phyloP scores from a whole-genome alignment of 441 rosid species.

The Arabidopsis hybrid region DNA sequence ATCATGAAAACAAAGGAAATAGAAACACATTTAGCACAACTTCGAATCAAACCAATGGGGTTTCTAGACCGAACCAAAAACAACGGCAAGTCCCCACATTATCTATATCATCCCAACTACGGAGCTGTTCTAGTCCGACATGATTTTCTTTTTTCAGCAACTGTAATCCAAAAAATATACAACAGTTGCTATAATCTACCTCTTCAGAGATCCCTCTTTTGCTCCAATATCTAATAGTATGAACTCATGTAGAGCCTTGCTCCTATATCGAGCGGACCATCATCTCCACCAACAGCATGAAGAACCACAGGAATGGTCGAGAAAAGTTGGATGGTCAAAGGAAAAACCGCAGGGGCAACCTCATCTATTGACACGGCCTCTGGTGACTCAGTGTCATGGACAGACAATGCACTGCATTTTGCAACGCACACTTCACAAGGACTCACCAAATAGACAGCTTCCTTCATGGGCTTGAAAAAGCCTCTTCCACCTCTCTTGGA shows the following conservation, averaged over 20 bases:
- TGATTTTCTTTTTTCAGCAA: slow-evolving; percentile 2
- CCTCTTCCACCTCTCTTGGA: slow-evolving; percentile 54
- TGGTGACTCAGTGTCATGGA: slow-evolving; percentile 32
- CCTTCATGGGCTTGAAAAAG: slow-evolving; percentile 59
- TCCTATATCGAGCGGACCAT: slow-evolving; percentile 79
- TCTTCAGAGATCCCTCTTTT: slow-evolving; percentile 7
- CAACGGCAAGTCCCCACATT: slow-evolving; percentile 31
- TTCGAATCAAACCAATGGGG: slow-evolving; percentile 27
- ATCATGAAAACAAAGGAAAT: slow-evolving; percentile 13
- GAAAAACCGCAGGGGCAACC: slow-evolving; percentile 68
- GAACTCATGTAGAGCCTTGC: slow-evolving; percentile 79
- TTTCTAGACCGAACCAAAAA: slow-evolving; percentile 43
- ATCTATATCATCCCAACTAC: slow-evolving; percentile 33
- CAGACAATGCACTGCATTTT: slow-evolving; percentile 40
- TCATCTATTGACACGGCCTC: slow-evolving; percentile 25
- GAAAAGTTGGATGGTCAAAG: slow-evolving; percentile 65
- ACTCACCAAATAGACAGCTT: slow-evolving; percentile 62
- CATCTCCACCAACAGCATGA: slow-evolving; percentile 83
- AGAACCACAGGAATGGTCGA: slow-evolving; percentile 87
- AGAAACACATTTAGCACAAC: slow-evolving; percentile 35
- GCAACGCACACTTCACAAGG: slow-evolving; percentile 54
- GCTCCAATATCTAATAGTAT: slow-evolving; percentile 51
- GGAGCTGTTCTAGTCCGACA: slow-evolving; percentile 14
- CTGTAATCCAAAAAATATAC: slow-evolving; percentile 54
- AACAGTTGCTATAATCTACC: slow-evolving; percentile 44